These are phyloP conservation scores for Trichophyton rubrum DNA, from an alignment of 2,329 filamentous ascomycete species.

Conservation along the genomic window DNA sequence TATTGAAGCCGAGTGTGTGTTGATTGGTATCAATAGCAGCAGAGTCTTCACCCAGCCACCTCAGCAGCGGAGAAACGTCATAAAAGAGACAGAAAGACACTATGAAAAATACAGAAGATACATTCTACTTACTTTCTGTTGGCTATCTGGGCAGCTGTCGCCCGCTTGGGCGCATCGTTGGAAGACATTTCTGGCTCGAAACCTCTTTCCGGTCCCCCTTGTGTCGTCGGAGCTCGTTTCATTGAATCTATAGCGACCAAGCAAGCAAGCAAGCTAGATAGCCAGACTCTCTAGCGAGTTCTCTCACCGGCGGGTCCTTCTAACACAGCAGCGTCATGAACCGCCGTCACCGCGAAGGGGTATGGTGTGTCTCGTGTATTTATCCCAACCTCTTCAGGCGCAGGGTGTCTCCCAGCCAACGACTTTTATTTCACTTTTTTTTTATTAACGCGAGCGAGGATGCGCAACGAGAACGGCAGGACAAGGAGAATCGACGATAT, in stretches of 20 bases:
- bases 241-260: neutral
- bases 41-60: neutral
- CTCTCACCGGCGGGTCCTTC: neutral
- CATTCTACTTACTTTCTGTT: conserved; percentile 41
- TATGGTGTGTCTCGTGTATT: neutral
- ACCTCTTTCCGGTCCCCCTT: conserved; percentile 24
- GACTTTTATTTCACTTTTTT: neutral
- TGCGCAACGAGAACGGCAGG: neutral
- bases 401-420: neutral
- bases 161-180: conserved; percentile 37
- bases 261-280: neutral
- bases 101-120: neutral
- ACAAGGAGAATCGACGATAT: neutral
- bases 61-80: neutral
- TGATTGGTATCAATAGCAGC: neutral
- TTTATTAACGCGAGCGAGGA: neutral
- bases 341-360: neutral
- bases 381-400: neutral
- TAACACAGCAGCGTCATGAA: neutral
- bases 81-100: neutral
- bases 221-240: conserved; percentile 28
- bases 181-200: conserved; percentile 28
- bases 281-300: conserved; percentile 20
- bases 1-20: neutral
- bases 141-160: conserved; percentile 44